These are phyloP conservation scores for Cubamyces lactineus DNA, from an alignment of 768 basidiomycete genomes.

Conservation along the genomic window DNA sequence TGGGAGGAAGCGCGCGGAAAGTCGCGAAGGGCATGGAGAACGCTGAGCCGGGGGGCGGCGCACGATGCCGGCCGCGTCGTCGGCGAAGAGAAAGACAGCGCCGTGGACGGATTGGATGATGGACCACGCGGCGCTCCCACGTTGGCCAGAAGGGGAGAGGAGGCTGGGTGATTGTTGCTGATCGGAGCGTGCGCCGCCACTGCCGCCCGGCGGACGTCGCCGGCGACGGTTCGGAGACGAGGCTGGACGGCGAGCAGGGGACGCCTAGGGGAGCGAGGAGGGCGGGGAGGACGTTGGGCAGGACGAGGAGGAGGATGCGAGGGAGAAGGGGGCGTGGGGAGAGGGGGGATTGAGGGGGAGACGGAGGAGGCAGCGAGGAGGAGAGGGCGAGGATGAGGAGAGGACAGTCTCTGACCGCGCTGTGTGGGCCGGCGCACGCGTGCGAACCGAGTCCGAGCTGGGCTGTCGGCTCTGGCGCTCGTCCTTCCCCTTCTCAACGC, in stretches of 20 bases:
- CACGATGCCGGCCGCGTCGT: slow-evolving; percentile 70
- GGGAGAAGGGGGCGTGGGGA: slow-evolving; percentile 3
- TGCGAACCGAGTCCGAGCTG: slow-evolving; percentile 41
- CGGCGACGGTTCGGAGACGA: slow-evolving; percentile 7
- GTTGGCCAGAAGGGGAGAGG: slow-evolving; percentile 16
- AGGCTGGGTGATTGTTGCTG: slow-evolving; percentile 16
- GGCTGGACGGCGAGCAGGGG: slow-evolving; percentile 2
- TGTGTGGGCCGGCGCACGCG: slow-evolving; percentile 41
- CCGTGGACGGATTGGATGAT: slow-evolving; percentile 25
- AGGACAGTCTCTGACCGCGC: slow-evolving; percentile 35
- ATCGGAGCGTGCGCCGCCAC: slow-evolving; percentile 22
- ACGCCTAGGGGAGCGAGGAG: slow-evolving; percentile 3
- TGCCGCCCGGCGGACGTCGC: slow-evolving; percentile 18
- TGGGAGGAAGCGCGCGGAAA: neutral
- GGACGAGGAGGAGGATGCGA: neutral
- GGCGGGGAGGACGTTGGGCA: neutral
- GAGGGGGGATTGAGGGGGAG: slow-evolving; percentile 12
- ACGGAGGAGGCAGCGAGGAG: slow-evolving; percentile 7
- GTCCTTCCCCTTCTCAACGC: slow-evolving; percentile 38
- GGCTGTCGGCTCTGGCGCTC: slow-evolving; percentile 42
- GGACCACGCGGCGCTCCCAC: slow-evolving; percentile 23
- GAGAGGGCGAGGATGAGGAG: slow-evolving; percentile 33
- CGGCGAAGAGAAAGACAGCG: slow-evolving; percentile 72
- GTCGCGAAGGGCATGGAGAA: slow-evolving; percentile 72
- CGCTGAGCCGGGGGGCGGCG: slow-evolving; percentile 52